Evolutionary conservation across 176 grass and related monocot genomes (phyloP).

Genomic region (Tuctoria greenei): DNA sequence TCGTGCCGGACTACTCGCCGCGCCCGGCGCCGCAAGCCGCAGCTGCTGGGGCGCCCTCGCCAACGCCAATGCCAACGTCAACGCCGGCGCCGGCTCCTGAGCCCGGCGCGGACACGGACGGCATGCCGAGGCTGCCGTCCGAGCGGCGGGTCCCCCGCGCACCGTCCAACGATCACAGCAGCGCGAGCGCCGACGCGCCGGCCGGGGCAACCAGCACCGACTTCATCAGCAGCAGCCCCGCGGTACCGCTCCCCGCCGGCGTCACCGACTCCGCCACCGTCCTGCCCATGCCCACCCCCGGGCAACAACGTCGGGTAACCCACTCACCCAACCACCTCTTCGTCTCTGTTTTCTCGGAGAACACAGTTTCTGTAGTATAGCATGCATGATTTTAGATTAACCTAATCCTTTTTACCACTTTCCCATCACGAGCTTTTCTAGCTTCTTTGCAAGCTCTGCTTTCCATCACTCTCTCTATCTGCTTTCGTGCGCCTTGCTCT

Average conservation of each 20-base stretch:
- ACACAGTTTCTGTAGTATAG: neutral
- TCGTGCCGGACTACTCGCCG: conserved; percentile 44
- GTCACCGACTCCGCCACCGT: conserved; percentile 78
- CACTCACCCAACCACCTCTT: neutral
- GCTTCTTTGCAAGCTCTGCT: conserved; percentile 25
- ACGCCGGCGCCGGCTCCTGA: neutral
- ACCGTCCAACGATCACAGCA: neutral
- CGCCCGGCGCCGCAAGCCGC: conserved; percentile 8
- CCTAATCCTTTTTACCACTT: neutral
- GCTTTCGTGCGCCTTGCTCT: conserved; percentile 7
- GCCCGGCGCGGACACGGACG: conserved; percentile 33
- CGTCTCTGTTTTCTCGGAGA: neutral
- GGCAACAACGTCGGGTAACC: conserved; percentile 47
- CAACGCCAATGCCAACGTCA: neutral
- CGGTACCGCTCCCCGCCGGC: conserved; percentile 71
- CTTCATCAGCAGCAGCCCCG: conserved; percentile 89
- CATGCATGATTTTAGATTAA: neutral
- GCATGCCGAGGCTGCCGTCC: conserved; percentile 66
- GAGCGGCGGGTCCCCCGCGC: conserved; percentile 34
- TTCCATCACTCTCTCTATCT: conserved; percentile 12
- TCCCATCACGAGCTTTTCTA: neutral
- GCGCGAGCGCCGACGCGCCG: conserved; percentile 24
- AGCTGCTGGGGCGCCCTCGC: neutral
- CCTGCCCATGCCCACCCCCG: conserved; percentile 58
- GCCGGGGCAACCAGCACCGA: conserved; percentile 36